Base-by-base conservation (phyloP, 257 asterid genomes). In the Solanum clarkiae region DNA sequence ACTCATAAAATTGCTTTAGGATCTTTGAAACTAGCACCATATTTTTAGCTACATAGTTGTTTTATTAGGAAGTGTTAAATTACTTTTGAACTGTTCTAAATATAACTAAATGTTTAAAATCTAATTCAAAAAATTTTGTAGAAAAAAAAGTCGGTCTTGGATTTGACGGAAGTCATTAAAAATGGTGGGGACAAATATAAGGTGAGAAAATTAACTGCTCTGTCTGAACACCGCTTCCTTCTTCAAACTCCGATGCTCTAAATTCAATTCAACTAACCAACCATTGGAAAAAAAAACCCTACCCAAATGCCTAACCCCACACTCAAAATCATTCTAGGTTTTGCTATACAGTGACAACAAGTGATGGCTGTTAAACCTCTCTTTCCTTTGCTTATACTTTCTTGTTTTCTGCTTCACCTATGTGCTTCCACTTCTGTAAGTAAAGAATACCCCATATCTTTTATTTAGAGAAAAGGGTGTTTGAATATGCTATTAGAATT, bases 391-490 rank as follows among this genome's bases (percentile, higher is more conserved):
- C 84, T 89, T 83, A 86, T 90, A 77, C 56, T 87, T 87, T 71
- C 47, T 32, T 88, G 88, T 89, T 63, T 89, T 69, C 77, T 90
- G 89, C 84, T 89, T 88, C 74, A 83, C 15, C 71, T 83, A 54
- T 86, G 84, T 5, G 89, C 92, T 87, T 88, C 90, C 87, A 83
- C 79, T 86, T 89, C 90, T 86, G 94, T 92, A 44, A 85, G 93
- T 68, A 22, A 86, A 62, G 20, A 65, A 51, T 57, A 77, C 4
- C 20, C 10, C 62, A 11, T 72, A 7, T 0, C 8, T 84, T 85
- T n/a, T 42, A 24, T 54, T 12, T 0, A 80, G 57, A 24, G 45
- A 24, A 51, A 77, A 79, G 49, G 65, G 65, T 53, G 24, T 79
- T 45, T 77, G 63, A 77, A 77, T 26, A 15, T 77, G 65, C 10